Conservation (phyloP, 2,329 filamentous ascomycete genomes). For the Thelonectria rubi region DNA sequence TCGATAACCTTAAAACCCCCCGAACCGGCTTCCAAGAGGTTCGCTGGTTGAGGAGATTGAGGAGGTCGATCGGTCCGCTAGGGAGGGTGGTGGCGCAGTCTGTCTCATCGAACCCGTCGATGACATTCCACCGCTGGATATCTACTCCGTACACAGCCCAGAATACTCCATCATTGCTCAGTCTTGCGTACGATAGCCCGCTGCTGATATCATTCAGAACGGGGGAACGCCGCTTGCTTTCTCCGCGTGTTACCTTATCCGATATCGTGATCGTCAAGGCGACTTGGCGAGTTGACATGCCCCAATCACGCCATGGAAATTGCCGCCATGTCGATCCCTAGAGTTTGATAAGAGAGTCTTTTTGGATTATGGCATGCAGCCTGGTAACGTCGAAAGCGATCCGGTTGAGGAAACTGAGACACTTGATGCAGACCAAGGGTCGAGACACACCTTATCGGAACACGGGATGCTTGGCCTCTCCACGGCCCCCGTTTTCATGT, state of each 20-base stretch:
- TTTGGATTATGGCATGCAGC: not conserved
- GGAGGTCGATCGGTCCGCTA: conserved; percentile 13
- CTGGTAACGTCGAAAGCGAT: not conserved
- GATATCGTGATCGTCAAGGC: conserved; percentile 20
- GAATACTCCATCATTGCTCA: too few species aligned
- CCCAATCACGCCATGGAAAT: conserved; percentile 4
- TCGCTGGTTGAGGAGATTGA: not conserved
- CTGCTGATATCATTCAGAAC: conserved; percentile 11
- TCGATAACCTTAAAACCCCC: conserved; percentile 36
- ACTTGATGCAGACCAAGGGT: conserved; percentile 9
- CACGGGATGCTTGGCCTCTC: conserved; percentile 1
- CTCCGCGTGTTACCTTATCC: conserved; percentile 9
- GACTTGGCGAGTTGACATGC: conserved; percentile 6
- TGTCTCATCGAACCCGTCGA: conserved; percentile 8
- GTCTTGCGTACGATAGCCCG: not conserved
- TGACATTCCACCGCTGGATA: conserved; percentile 9
- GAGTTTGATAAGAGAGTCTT: conserved; percentile 12
- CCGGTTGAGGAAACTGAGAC: conserved; percentile 15
- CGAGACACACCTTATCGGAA: conserved; percentile 16
- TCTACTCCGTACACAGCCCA: not conserved
- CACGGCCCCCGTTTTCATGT: conserved; percentile 12
- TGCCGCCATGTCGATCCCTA: conserved; percentile 11
- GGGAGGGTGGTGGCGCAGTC: conserved; percentile 9
- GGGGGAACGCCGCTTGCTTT: not conserved
- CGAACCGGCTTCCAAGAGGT: not conserved